Evolutionary conservation across 148 eudicot species (phyloP).

Genomic region (Silene conica): DNA sequence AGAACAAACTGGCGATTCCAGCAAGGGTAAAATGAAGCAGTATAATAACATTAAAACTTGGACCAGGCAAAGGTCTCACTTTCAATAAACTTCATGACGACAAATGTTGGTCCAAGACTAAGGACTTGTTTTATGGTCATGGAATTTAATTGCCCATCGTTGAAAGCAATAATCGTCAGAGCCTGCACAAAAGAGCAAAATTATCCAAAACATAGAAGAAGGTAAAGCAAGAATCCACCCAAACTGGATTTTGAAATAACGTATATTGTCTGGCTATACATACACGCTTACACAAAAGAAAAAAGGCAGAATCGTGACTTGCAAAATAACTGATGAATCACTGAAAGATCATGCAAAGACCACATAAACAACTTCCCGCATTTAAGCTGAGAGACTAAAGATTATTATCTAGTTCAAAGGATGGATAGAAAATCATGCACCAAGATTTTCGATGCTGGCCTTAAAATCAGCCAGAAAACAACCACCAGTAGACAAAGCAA

Average conservation of each 20-base stretch:
- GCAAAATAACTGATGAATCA: background rate
- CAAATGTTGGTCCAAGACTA: conserved; percentile 95
- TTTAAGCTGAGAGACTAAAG: background rate
- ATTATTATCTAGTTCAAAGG: too few relatives aligned
- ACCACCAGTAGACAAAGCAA: background rate
- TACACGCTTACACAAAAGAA: background rate
- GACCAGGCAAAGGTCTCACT: conserved; percentile 45
- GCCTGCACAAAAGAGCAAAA: conserved; percentile 43
- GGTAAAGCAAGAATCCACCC: background rate
- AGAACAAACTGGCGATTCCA: background rate
- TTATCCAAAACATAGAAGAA: background rate
- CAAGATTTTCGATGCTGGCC: too few relatives aligned
- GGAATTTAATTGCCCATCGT: conserved; percentile 37
- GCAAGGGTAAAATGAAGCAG: background rate
- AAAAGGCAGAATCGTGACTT: background rate
- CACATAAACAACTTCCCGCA: background rate
- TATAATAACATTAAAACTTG: background rate
- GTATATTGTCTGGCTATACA: background rate
- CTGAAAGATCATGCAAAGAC: background rate
- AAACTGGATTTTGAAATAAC: background rate
- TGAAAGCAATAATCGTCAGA: conserved; percentile 71
- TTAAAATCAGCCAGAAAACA: background rate
- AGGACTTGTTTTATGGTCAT: conserved; percentile 64
- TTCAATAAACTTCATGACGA: conserved; percentile 79
- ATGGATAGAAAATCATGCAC: too few relatives aligned